phyloP scores from a whole-genome alignment of 192 early-diverging fungal species.

The Bifiguratus adelaidae region DNA sequence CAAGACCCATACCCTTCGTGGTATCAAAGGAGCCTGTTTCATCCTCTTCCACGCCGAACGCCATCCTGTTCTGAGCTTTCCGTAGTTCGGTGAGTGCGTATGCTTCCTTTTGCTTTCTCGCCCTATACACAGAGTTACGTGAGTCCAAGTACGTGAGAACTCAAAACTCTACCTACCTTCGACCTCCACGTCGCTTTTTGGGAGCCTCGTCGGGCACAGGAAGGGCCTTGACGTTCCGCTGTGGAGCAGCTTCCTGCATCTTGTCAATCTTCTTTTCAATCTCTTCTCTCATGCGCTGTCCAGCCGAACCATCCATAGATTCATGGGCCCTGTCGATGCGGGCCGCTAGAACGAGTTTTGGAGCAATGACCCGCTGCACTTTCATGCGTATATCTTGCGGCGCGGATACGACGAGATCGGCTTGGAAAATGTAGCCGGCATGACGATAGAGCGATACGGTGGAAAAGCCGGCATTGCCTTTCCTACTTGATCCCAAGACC shows the following conservation, averaged over 20 bases:
- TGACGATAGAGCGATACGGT: conserved; percentile 56
- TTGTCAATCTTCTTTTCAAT: conserved; percentile 84
- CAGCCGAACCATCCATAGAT: conserved; percentile 55
- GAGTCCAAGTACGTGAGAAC: neutral
- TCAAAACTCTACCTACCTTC: conserved; percentile 26
- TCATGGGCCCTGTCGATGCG: conserved; percentile 74
- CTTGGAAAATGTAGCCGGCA: conserved; percentile 71
- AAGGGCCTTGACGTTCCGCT: conserved; percentile 76
- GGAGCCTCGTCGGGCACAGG: conserved; percentile 87
- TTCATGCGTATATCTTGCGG: conserved; percentile 73
- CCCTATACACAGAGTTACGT: conserved; percentile 27
- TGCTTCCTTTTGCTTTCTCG: conserved; percentile 72
- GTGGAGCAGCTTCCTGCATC: conserved; percentile 73
- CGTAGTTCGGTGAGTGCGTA: conserved; percentile 79
- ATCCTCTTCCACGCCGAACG: conserved; percentile 86
- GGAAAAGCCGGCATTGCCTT: conserved; percentile 55
- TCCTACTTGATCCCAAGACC: conserved; percentile 28
- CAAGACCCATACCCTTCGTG: conserved; percentile 81
- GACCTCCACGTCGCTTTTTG: conserved; percentile 87
- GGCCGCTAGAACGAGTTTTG: conserved; percentile 71
- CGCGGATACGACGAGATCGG: conserved; percentile 52
- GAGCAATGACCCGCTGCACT: conserved; percentile 68
- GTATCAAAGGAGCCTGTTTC: conserved; percentile 78
- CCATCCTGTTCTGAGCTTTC: conserved; percentile 83
- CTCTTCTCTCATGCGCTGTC: conserved; percentile 61